Conservation (phyloP, 2,329 filamentous ascomycete species). For the Exophiala dermatitidis region DNA sequence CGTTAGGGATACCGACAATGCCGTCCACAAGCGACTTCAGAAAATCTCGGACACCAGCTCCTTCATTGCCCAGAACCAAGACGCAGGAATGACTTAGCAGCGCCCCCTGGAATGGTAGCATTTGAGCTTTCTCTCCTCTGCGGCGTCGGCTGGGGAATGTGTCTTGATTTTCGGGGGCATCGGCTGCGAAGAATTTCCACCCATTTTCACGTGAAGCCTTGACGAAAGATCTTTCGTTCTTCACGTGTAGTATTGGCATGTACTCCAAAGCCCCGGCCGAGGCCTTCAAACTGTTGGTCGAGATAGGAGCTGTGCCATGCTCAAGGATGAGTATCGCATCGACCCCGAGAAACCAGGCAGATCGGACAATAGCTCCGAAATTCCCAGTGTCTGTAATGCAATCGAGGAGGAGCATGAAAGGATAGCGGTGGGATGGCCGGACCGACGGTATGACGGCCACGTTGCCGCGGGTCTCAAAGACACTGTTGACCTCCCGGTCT, state of each 20-base stretch:
- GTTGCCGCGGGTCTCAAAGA: constrained; percentile 6
- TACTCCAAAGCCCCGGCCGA: constrained; percentile 82
- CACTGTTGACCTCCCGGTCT: constrained; percentile 67
- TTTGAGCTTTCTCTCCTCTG: constrained; percentile 2
- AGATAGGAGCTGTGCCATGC: constrained; percentile 65
- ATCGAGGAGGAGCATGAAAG: constrained; percentile 40
- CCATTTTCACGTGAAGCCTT: constrained; percentile 59
- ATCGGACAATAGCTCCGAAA: constrained; percentile 79
- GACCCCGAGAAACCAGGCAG: constrained; percentile 82
- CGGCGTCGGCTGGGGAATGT: background rate
- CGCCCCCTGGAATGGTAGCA: constrained; percentile 28
- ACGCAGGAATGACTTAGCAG: constrained; percentile 60
- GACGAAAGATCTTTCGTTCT: constrained; percentile 63
- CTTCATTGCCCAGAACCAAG: constrained; percentile 77
- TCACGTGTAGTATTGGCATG: constrained; percentile 64
- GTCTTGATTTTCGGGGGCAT: constrained; percentile 36
- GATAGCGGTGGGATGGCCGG: constrained; percentile 29
- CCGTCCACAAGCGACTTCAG: constrained; percentile 60
- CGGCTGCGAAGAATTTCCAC: constrained; percentile 79
- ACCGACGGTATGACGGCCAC: constrained; percentile 11
- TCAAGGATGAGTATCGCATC: constrained; percentile 73
- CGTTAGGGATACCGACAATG: constrained; percentile 55
- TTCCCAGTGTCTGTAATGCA: constrained; percentile 74
- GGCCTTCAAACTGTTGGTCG: constrained; percentile 73
- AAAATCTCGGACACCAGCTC: constrained; percentile 59